Percentiles rank a stretch among this genome's conserved stretches.
Evolutionary conservation across 2,329 filamentous ascomycete genomes (phyloP).

Genomic region (Colletotrichum sp.): DNA sequence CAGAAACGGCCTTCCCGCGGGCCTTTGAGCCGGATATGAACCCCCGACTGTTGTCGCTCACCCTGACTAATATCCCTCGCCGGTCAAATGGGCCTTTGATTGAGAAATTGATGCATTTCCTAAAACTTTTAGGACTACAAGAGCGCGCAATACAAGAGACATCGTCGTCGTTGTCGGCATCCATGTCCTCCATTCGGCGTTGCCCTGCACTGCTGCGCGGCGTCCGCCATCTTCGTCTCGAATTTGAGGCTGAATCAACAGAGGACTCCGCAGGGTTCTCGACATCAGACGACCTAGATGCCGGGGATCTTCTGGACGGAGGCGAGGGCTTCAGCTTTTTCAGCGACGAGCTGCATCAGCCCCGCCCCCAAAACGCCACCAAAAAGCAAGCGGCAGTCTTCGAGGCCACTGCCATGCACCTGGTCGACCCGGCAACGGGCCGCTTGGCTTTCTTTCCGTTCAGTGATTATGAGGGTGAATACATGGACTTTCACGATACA

Average conservation of each 20-base stretch:
- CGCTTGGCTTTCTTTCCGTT: constrained; percentile 30
- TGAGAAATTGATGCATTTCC: constrained; percentile 49
- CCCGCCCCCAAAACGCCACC: neutral
- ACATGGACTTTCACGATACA: constrained; percentile 28
- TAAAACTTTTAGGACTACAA: constrained; percentile 52
- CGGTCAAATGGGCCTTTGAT: constrained; percentile 56
- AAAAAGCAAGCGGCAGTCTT: constrained; percentile 11
- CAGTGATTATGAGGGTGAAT: constrained; percentile 29
- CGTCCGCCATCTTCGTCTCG: constrained; percentile 58
- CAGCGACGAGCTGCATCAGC: constrained; percentile 26
- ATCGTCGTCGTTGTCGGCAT: constrained; percentile 22
- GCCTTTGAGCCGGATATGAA: constrained; percentile 61
- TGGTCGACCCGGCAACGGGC: constrained; percentile 18
- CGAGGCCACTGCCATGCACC: neutral
- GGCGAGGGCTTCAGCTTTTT: constrained; percentile 51
- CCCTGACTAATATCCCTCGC: constrained; percentile 59
- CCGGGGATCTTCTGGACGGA: constrained; percentile 45
- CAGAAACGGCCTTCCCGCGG: constrained; percentile 50
- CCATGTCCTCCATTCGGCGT: constrained; percentile 29
- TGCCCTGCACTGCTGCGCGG: constrained; percentile 51
- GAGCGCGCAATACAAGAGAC: constrained; percentile 48
- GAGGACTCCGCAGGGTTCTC: constrained; percentile 37
- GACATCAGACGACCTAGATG: constrained; percentile 40
- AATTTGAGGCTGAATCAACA: constrained; percentile 53
- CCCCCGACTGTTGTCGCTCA: constrained; percentile 56